Evolutionary conservation across 306 rosid genomes (phyloP).

Genomic region (Senna tora): DNA sequence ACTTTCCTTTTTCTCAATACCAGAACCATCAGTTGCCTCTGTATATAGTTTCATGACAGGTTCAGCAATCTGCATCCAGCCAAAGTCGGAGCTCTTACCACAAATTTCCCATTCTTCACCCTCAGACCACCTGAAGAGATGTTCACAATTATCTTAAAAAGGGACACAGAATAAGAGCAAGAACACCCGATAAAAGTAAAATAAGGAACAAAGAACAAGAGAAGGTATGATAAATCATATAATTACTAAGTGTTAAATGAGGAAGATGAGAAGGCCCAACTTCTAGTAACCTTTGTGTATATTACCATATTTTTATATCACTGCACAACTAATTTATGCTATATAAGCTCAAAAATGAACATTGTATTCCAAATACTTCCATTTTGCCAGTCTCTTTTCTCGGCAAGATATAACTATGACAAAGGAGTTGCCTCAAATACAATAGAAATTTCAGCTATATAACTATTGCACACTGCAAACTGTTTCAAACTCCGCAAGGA

Average conservation of each 20-base stretch:
- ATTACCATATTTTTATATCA: not conserved
- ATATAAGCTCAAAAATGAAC: not conserved
- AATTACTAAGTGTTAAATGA: slow-evolving; percentile 14
- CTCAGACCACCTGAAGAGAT: slow-evolving; percentile 59
- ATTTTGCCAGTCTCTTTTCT: not conserved
- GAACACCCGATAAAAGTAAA: slow-evolving; percentile 5
- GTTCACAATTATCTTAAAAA: slow-evolving; percentile 15
- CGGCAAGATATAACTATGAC: not conserved
- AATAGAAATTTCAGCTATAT: not conserved
- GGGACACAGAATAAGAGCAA: slow-evolving; percentile 9
- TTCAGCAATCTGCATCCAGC: slow-evolving; percentile 81
- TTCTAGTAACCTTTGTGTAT: not conserved
- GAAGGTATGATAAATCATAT: not conserved
- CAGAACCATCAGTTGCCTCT: slow-evolving; percentile 86
- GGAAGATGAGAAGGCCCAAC: not conserved
- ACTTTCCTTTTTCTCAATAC: slow-evolving; percentile 74
- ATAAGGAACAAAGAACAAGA: not conserved
- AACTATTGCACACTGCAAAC: slow-evolving; percentile 1
- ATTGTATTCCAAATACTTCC: not conserved
- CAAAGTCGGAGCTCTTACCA: slow-evolving; percentile 62
- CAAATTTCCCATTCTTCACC: slow-evolving; percentile 62
- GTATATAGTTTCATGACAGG: slow-evolving; percentile 77
- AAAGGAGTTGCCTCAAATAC: not conserved
- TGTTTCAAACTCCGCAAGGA: slow-evolving; percentile 1
- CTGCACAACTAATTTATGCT: slow-evolving; percentile 1